A percentile compares a stretch with the other conserved stretches of the same genome.
Evolutionary conservation across 352 stramenopile species (phyloP).

Genomic region (Blastocystis sp.): DNA sequence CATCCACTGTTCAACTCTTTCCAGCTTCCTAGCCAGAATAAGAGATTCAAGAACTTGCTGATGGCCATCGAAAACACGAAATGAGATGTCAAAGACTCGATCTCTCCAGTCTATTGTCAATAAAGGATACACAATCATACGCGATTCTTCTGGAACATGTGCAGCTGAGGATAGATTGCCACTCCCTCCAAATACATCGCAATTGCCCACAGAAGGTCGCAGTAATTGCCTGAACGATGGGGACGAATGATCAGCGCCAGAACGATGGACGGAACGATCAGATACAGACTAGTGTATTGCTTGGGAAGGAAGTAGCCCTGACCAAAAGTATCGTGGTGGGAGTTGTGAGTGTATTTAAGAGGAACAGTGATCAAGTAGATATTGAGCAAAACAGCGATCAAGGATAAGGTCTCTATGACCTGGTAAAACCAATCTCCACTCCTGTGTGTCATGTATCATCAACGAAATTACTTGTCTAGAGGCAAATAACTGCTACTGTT

Average conservation of each 20-base stretch:
- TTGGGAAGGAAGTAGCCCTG: slow-evolving; percentile 66
- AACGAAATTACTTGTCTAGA: slow-evolving; percentile 69
- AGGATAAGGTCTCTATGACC: slow-evolving; percentile 74
- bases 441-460: slow-evolving; percentile 47
- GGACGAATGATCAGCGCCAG: slow-evolving; percentile 35
- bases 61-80: slow-evolving; percentile 94
- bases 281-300: slow-evolving; percentile 78
- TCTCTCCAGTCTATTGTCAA: slow-evolving; percentile 74
- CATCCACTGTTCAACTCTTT: slow-evolving; percentile 83
- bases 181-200: slow-evolving; percentile 78
- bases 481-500: slow-evolving; percentile 79
- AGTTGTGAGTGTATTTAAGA: slow-evolving; percentile 79
- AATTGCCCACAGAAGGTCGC: slow-evolving; percentile 77
- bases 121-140: not conserved
- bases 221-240: slow-evolving; percentile 23
- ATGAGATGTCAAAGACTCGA: slow-evolving; percentile 72
- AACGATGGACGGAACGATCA: slow-evolving; percentile 77
- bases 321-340: slow-evolving; percentile 76
- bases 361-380: slow-evolving; percentile 78
- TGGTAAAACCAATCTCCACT: slow-evolving; percentile 82
- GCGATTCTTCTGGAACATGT: slow-evolving; percentile 80
- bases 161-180: slow-evolving; percentile 78
- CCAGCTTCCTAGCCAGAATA: slow-evolving; percentile 98
- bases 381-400: slow-evolving; percentile 73
- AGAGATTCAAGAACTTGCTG: slow-evolving; percentile 87